Conservation (phyloP, 495 filamentous ascomycete species). For the Hyaloscypha finlandica region DNA sequence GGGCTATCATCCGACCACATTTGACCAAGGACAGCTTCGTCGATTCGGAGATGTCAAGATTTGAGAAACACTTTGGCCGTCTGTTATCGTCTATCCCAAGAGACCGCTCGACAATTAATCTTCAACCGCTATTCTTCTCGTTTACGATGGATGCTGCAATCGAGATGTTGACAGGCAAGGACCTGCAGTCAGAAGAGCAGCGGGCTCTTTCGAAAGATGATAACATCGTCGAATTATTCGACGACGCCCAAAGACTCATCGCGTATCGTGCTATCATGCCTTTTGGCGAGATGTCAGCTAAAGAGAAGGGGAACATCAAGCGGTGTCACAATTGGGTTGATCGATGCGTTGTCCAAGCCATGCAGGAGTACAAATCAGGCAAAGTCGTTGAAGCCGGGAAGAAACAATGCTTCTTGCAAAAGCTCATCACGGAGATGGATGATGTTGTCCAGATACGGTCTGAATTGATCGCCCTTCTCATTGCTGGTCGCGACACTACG, state of each 20-base stretch:
- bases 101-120: neutral
- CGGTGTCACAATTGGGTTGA: neutral
- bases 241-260: neutral
- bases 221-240: neutral
- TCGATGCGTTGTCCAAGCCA: neutral
- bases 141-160: neutral
- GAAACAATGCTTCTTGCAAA: constrained; percentile 51
- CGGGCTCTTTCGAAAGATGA: neutral
- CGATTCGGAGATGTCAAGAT: constrained; percentile 30
- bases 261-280: neutral
- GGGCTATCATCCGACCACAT: constrained; percentile 42
- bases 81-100: neutral
- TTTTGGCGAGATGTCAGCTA: neutral
- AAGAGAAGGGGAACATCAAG: neutral
- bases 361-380: neutral
- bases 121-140: neutral
- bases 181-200: neutral
- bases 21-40: constrained; percentile 42
- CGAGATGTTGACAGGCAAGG: neutral
- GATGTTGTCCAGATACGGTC: constrained; percentile 38
- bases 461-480: constrained; percentile 48
- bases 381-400: constrained; percentile 11
- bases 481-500: constrained; percentile 60
- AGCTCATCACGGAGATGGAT: constrained; percentile 41
- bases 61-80: neutral